These are phyloP conservation scores for Straminergon stramineum DNA, from an alignment of 225 moss, liverwort and hornwort genomes.

Conservation along the genomic window DNA sequence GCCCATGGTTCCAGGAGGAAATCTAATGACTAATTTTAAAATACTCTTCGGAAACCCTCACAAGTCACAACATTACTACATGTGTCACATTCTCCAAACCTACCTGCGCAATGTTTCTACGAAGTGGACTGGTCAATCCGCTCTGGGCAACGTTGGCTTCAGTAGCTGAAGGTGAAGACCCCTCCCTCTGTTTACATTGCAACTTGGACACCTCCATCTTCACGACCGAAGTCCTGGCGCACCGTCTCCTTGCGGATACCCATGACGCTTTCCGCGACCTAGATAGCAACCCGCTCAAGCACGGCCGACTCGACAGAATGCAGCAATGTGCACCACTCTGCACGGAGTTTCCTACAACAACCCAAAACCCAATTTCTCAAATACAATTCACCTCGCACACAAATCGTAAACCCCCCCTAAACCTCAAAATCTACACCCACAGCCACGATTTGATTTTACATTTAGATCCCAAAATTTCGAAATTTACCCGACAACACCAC, in stretches of 20 bases:
- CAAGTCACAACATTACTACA: background rate
- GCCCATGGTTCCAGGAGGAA: background rate
- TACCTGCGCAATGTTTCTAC: conserved; percentile 9
- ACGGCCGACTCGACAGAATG: background rate
- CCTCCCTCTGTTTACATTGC: background rate
- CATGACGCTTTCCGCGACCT: background rate
- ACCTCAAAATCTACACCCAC: background rate
- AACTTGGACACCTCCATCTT: background rate
- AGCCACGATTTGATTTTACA: background rate
- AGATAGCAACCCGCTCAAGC: background rate
- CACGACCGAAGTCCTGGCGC: background rate
- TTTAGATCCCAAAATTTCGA: background rate
- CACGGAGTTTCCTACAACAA: conserved; percentile 7
- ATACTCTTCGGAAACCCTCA: background rate
- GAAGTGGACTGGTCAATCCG: background rate
- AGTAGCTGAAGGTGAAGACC: background rate
- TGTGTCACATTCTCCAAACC: background rate
- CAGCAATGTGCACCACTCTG: conserved; percentile 2
- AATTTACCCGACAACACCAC: conserved; percentile 13
- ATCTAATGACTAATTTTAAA: background rate
- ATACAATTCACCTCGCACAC: background rate
- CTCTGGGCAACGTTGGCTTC: background rate
- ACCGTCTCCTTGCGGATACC: background rate
- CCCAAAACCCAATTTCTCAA: background rate
- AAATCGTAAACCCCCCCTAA: background rate